Conservation (phyloP, 495 filamentous ascomycete genomes). For the Chlorociboria aeruginascens region DNA sequence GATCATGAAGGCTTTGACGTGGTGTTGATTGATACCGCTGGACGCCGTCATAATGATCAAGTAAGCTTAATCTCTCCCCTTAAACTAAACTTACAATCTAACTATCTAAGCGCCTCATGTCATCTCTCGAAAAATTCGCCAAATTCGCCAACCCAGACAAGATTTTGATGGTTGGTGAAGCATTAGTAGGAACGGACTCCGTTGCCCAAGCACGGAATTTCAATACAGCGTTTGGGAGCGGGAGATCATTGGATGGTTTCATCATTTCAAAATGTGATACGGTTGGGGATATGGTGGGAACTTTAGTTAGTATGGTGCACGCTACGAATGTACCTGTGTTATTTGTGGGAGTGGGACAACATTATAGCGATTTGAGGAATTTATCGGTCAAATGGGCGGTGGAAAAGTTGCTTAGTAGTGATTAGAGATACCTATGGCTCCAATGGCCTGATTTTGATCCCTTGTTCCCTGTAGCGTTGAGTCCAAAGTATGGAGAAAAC, state of each 20-base stretch:
- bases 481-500: too few species aligned
- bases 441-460: too few species aligned
- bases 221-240: constrained; percentile 79
- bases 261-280: constrained; percentile 99
- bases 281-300: constrained; percentile 91
- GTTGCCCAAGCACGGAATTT: constrained; percentile 94
- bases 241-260: constrained; percentile 77
- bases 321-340: constrained; percentile 91
- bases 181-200: constrained; percentile 85
- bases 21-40: constrained; percentile 92
- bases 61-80: neutral
- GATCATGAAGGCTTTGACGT: constrained; percentile 71
- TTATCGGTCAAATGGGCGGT: constrained; percentile 90
- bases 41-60: constrained; percentile 83
- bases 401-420: constrained; percentile 49
- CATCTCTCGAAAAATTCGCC: constrained; percentile 88
- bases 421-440: constrained; percentile 5
- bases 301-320: constrained; percentile 93
- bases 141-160: constrained; percentile 93
- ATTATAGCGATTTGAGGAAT: constrained; percentile 90
- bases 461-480: too few species aligned
- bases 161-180: constrained; percentile 98
- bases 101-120: constrained; percentile 65
- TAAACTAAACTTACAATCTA: neutral
- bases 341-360: constrained; percentile 86